phyloP scores from a whole-genome alignment of 345 rosid genomes.

The Populus davidiana region DNA sequence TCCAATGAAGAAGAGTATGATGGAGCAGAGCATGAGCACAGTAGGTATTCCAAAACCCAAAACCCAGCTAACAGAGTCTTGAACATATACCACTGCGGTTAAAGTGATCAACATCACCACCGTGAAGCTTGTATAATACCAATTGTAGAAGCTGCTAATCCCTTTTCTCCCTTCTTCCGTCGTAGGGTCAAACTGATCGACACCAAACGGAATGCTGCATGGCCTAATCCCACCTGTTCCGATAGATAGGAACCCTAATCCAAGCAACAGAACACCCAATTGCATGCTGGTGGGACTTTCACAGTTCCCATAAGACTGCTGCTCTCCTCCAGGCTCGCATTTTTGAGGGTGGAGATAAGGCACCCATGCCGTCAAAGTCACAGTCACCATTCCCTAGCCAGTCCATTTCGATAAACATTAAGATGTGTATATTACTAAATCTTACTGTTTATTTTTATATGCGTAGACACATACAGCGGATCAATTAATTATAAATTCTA shows the following conservation, averaged over 20 bases:
- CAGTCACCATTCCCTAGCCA: slow-evolving; percentile 60
- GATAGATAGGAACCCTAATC: slow-evolving; percentile 45
- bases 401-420: neutral
- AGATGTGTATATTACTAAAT: too few relatives aligned
- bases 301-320: slow-evolving; percentile 30
- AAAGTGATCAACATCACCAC: slow-evolving; percentile 46
- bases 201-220: slow-evolving; percentile 73
- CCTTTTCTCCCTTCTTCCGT: slow-evolving; percentile 69
- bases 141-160: slow-evolving; percentile 63
- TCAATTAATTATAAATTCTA: too few relatives aligned
- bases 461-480: too few relatives aligned
- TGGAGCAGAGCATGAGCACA: slow-evolving; percentile 43
- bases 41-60: slow-evolving; percentile 78
- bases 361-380: slow-evolving; percentile 69
- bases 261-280: slow-evolving; percentile 40
- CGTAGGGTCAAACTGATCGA: slow-evolving; percentile 70
- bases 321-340: slow-evolving; percentile 21
- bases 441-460: too few relatives aligned
- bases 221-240: slow-evolving; percentile 83
- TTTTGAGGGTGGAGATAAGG: slow-evolving; percentile 67
- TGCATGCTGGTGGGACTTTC: slow-evolving; percentile 31
- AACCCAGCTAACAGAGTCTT: slow-evolving; percentile 72
- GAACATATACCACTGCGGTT: slow-evolving; percentile 68
- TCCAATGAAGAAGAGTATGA: slow-evolving; percentile 56
- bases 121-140: slow-evolving; percentile 69